phyloP scores from a whole-genome alignment of 768 basidiomycete species.

The Termitomyces sp. region DNA sequence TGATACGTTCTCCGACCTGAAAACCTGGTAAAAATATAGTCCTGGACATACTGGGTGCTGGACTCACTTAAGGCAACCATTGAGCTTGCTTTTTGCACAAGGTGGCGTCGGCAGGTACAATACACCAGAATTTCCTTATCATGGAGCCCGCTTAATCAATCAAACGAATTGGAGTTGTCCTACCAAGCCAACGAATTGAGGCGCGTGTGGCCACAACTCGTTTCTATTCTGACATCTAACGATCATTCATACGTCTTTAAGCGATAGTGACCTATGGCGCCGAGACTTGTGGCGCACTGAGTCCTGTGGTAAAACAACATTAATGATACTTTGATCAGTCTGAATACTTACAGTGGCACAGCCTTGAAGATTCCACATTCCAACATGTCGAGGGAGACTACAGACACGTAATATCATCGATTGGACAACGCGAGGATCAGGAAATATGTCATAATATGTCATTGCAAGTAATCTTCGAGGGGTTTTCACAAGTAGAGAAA shows the following conservation, averaged over 20 bases:
- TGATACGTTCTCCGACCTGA: background rate
- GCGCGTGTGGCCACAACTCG: no score
- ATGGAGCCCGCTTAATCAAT: no score
- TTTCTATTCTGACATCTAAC: no score
- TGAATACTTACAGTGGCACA: background rate
- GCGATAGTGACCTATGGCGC: background rate
- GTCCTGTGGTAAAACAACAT: background rate
- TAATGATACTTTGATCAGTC: background rate
- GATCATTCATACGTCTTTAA: background rate
- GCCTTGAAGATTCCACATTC: background rate
- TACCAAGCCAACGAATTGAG: background rate
- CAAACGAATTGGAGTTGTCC: background rate
- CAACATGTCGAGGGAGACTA: background rate
- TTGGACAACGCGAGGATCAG: background rate
- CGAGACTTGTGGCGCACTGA: conserved; percentile 1
- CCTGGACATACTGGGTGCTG: no score
- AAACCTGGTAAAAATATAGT: no score
- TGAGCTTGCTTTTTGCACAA: no score
- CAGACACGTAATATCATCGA: background rate
- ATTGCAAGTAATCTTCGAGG: background rate
- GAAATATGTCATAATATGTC: background rate
- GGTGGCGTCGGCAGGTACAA: background rate
- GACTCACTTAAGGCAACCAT: background rate
- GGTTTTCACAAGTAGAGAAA: background rate
- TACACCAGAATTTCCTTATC: background rate